These are phyloP conservation scores for Septoria linicola DNA, from an alignment of 2,329 filamentous ascomycete species.

Conservation along the genomic window DNA sequence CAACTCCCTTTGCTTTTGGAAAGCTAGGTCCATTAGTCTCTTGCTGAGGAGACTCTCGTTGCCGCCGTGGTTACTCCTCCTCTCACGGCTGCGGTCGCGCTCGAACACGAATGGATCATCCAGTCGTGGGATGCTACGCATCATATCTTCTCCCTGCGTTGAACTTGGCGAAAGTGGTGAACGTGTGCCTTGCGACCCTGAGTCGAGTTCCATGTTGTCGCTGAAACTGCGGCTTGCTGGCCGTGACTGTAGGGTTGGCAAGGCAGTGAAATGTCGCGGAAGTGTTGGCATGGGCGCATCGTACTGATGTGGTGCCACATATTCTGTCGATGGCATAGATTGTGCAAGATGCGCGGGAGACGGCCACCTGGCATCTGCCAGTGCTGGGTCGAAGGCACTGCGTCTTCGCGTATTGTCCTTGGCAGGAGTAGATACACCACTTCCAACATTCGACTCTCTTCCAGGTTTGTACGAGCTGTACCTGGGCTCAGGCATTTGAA, in stretches of 20 bases:
- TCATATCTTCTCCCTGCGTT: conserved; percentile 17
- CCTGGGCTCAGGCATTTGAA: conserved; percentile 81
- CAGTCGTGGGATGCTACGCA: conserved; percentile 11
- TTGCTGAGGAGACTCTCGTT: conserved; percentile 63
- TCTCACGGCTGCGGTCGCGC: conserved; percentile 55
- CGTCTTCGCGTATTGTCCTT: conserved; percentile 21
- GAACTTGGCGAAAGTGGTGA: conserved; percentile 21
- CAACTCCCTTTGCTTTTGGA: conserved; percentile 21
- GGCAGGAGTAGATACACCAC: conserved; percentile 10
- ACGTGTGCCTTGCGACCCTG: conserved; percentile 25
- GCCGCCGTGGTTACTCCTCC: conserved; percentile 64
- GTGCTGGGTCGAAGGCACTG: conserved; percentile 19
- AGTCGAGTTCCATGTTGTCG: conserved; percentile 31
- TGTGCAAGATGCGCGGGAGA: conserved; percentile 24
- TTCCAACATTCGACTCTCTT: conserved; percentile 42
- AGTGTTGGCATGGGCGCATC: conserved; percentile 27
- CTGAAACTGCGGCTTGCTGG: conserved; percentile 33
- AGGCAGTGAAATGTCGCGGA: conserved; percentile 28
- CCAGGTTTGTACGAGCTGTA: conserved; percentile 79
- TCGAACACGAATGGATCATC: conserved; percentile 32
- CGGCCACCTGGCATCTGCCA: conserved; percentile 8
- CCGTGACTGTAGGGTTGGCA: conserved; percentile 34
- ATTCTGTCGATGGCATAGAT: conserved; percentile 26
- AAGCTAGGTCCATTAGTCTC: conserved; percentile 61
- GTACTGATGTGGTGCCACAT: conserved; percentile 31